These are phyloP conservation scores for Corchorus capsularis DNA, from an alignment of 345 rosid species.

Conservation along the genomic window DNA sequence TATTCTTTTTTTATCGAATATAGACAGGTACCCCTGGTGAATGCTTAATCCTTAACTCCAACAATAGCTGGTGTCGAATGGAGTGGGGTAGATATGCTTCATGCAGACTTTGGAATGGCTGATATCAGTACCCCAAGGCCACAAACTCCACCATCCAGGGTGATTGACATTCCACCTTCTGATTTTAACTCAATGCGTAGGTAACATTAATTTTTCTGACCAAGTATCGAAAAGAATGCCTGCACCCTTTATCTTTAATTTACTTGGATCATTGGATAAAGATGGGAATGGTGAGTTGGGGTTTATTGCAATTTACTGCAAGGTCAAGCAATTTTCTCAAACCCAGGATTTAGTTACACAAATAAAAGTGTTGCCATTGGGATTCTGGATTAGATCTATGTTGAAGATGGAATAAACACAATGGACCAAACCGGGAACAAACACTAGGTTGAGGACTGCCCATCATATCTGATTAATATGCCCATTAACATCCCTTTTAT, in stretches of 20 bases:
- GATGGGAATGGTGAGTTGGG: neutral
- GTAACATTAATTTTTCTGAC: constrained; percentile 50
- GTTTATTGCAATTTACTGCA: neutral
- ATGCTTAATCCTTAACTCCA: constrained; percentile 49
- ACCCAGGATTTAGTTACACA: neutral
- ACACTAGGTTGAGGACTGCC: neutral
- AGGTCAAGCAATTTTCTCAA: neutral
- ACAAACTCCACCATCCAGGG: constrained; percentile 53
- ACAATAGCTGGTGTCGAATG: constrained; percentile 65
- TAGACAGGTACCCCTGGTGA: neutral
- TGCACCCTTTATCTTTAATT: neutral
- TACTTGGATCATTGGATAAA: constrained; percentile 3
- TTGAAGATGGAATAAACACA: neutral
- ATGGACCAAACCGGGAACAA: neutral
- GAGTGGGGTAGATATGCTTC: constrained; percentile 46
- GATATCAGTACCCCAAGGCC: constrained; percentile 51
- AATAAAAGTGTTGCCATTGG: neutral
- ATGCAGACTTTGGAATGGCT: constrained; percentile 55
- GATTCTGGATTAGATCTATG: neutral
- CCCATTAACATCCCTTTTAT: neutral
- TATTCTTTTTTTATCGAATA: neutral
- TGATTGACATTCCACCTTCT: constrained; percentile 41
- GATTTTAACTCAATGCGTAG: constrained; percentile 39
- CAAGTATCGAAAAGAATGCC: constrained; percentile 28
- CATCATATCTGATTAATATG: neutral